Conservation (phyloP, 306 rosid species). For the Inga laurina region DNA sequence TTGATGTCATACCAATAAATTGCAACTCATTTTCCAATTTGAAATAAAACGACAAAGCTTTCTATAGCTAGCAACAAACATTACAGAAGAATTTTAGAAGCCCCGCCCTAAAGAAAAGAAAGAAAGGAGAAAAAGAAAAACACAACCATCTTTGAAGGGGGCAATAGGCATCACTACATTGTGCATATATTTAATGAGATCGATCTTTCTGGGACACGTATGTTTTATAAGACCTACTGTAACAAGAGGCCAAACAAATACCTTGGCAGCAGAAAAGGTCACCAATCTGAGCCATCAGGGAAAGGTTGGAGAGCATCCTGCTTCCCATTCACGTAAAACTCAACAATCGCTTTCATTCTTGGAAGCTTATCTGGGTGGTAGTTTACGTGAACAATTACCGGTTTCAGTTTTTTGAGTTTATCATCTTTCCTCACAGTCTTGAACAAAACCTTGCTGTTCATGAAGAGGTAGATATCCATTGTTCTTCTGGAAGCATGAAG, state of each 20-base stretch:
- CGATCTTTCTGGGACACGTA: neutral
- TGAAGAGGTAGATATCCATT: conserved; percentile 81
- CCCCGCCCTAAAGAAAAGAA: conserved; percentile 9
- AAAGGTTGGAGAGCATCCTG: conserved; percentile 74
- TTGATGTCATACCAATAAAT: neutral
- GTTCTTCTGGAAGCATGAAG: conserved; percentile 88
- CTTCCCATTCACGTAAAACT: conserved; percentile 70
- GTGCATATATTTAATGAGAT: conserved; percentile 29
- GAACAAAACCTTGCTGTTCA: conserved; percentile 91
- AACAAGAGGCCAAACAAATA: conserved; percentile 28
- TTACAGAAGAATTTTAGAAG: conserved; percentile 30
- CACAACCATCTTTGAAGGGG: conserved; percentile 29
- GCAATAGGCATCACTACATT: conserved; percentile 26
- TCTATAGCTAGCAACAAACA: conserved; percentile 34
- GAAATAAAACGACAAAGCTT: conserved; percentile 6
- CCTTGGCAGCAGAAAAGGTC: conserved; percentile 21
- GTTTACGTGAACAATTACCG: conserved; percentile 82
- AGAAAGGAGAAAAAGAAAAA: neutral
- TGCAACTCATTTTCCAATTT: neutral
- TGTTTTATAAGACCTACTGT: conserved; percentile 31
- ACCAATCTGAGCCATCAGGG: conserved; percentile 83
- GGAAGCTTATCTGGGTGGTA: conserved; percentile 89
- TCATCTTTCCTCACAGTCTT: conserved; percentile 79
- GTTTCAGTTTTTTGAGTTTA: conserved; percentile 66
- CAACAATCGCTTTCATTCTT: conserved; percentile 80